A percentile compares a stretch with the other conserved stretches of the same genome.
phyloP scores from a whole-genome alignment of 2,329 filamentous ascomycete genomes.

The Harringtonia lauricola region DNA sequence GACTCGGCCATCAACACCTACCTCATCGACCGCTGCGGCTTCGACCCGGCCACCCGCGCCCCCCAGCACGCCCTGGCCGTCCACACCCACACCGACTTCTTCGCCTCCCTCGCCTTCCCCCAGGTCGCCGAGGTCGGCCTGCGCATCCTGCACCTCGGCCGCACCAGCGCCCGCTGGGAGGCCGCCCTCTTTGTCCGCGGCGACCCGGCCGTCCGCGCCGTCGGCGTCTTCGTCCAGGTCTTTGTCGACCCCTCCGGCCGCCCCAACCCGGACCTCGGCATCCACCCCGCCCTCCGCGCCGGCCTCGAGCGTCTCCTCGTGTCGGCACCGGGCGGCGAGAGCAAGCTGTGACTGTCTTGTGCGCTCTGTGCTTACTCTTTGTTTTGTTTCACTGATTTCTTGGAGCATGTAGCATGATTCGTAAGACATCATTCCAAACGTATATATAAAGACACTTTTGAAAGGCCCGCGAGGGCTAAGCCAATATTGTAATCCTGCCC shows the following conservation, averaged over 20 bases:
- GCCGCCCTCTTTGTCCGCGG: slow-evolving; percentile 75
- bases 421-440: no score
- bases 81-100: slow-evolving; percentile 76
- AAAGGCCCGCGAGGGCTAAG: slow-evolving; percentile 3
- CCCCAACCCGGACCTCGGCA: slow-evolving; percentile 49
- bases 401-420: no score
- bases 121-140: slow-evolving; percentile 71
- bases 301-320: slow-evolving; percentile 47
- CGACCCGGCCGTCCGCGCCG: slow-evolving; percentile 63
- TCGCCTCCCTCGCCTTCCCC: slow-evolving; percentile 72
- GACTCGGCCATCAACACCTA: slow-evolving; percentile 88
- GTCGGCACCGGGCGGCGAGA: slow-evolving; percentile 4
- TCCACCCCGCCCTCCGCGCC: slow-evolving; percentile 45
- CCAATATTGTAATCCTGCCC: slow-evolving; percentile 4
- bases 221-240: slow-evolving; percentile 79
- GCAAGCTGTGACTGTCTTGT: not conserved
- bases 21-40: slow-evolving; percentile 65
- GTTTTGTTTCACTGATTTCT: no score
- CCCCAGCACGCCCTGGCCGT: slow-evolving; percentile 74
- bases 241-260: slow-evolving; percentile 71
- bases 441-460: no score
- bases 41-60: slow-evolving; percentile 57
- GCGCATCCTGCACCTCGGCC: slow-evolving; percentile 73
- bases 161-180: slow-evolving; percentile 82
- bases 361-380: no score